Base-by-base conservation (phyloP, 768 basidiomycete genomes). In the Lentinula guzmanii region DNA sequence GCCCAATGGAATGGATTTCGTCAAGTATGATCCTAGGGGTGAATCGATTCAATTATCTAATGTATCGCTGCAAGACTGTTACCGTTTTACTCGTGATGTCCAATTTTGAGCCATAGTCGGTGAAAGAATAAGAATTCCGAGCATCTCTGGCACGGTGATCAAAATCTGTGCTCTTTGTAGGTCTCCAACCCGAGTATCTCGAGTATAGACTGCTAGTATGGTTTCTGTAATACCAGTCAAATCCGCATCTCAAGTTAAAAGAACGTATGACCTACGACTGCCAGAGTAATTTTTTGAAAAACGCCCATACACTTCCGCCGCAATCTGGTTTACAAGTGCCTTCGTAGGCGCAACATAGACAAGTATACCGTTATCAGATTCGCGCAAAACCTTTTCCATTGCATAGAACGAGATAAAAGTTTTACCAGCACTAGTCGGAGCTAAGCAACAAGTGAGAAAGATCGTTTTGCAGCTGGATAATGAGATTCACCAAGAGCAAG, bases 341-440 rank as follows among this genome's bases (percentile, higher is more conserved):
- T 90, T 90, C 6, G 89, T 89, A 0, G 89, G 89, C 0, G 89
- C 88, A 46, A 90, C 80, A 68, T 90, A 90, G 18, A 90, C 83
- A 39, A 90, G 67, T 45, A 90, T 77, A 0, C 85, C 87, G 46
- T 89, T 81, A 66, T 90, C 84, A 0, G 86, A 86, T 43, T 74
- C 75, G 59, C 84, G 74, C 2, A 90, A 72, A 13, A 88, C 75
- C 63, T 82, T 81, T 68, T 89, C 87, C 88, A 90, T 90, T 0
- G 89, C 88, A 64, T 89, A 89, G 69, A 79, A 90, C 2, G 86
- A 86, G 46, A 90, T 88, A 67, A 90, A 90, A 0, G 89, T 90
- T 70, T 90, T 90, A 33, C 88, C 87, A 0, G 86, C 87, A 70
- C 85, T 86, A 1, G 86, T 88, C 0, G 86, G 87, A 3, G 86